A percentile compares a stretch with the other conserved stretches of the same genome.
Conservation (phyloP, 2,329 filamentous ascomycete species). For the Fusarium concolor region DNA sequence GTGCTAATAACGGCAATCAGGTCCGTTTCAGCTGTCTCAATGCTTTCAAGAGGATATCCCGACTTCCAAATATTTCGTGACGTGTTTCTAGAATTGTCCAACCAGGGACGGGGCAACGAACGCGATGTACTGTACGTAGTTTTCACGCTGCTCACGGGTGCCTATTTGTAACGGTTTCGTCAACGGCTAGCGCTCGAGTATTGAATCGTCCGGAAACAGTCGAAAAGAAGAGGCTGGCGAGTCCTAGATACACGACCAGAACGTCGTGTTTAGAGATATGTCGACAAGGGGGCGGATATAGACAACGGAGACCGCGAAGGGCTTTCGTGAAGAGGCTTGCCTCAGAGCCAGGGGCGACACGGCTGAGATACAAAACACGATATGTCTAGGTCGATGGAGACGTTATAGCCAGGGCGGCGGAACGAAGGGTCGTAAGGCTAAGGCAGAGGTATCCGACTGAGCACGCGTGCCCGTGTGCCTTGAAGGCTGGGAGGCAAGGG, state of each 20-base stretch:
- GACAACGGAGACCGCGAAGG: conserved; percentile 14
- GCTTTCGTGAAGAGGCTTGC: conserved; percentile 21
- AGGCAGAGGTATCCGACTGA: neutral
- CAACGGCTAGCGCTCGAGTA: neutral
- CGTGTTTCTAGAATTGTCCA: conserved; percentile 5
- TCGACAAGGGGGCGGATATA: conserved; percentile 7
- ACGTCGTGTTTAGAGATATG: neutral
- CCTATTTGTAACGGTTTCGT: neutral
- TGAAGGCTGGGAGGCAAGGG: conserved; percentile 30
- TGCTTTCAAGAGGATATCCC: neutral
- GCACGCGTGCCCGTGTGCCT: conserved; percentile 27
- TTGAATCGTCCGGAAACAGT: neutral
- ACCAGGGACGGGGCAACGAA: conserved; percentile 7
- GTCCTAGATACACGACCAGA: neutral
- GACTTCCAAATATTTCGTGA: neutral
- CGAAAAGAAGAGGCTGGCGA: neutral
- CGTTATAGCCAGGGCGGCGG: conserved; percentile 17
- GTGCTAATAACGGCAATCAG: neutral
- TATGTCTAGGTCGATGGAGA: conserved; percentile 13
- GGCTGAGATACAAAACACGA: conserved; percentile 5
- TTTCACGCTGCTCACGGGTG: conserved; percentile 4
- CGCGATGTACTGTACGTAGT: neutral
- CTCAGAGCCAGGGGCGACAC: conserved; percentile 14
- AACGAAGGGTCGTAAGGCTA: conserved; percentile 20
- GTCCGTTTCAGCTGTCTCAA: neutral